These are phyloP conservation scores for Anisogramma anomala DNA, from an alignment of 2,329 filamentous ascomycete genomes.

Conservation along the genomic window DNA sequence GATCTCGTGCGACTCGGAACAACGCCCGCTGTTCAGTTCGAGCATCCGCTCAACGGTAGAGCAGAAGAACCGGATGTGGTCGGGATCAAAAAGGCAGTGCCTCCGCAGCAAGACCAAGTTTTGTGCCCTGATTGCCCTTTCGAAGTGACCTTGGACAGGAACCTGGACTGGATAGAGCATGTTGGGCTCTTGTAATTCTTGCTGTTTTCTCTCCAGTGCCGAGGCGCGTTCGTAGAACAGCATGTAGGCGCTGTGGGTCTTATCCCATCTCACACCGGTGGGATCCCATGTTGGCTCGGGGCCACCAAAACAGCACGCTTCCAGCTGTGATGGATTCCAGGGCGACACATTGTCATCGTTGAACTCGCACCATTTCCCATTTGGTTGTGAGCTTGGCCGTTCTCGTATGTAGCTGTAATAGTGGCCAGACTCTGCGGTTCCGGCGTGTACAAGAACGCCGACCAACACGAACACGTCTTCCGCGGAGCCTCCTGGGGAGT, in stretches of 20 bases:
- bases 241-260: slow-evolving; percentile 89
- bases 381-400: slow-evolving; percentile 43
- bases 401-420: slow-evolving; percentile 95
- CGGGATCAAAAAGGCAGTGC: slow-evolving; percentile 68
- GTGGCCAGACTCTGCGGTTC: slow-evolving; percentile 86
- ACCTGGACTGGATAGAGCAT: slow-evolving; percentile 33
- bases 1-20: slow-evolving; percentile 34
- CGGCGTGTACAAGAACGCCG: slow-evolving; percentile 87
- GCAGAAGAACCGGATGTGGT: slow-evolving; percentile 56
- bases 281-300: slow-evolving; percentile 38
- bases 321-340: slow-evolving; percentile 66
- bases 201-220: slow-evolving; percentile 44
- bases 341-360: slow-evolving; percentile 75
- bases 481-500: slow-evolving; percentile 40
- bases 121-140: slow-evolving; percentile 53
- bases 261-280: slow-evolving; percentile 43
- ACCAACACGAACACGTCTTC: slow-evolving; percentile 84
- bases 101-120: slow-evolving; percentile 64
- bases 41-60: slow-evolving; percentile 48
- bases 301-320: slow-evolving; percentile 71
- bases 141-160: slow-evolving; percentile 32
- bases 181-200: slow-evolving; percentile 28
- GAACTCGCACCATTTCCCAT: slow-evolving; percentile 71
- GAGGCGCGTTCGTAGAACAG: slow-evolving; percentile 84
- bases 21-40: slow-evolving; percentile 34